Evolutionary conservation across 176 grass and related monocot genomes (phyloP), one percentile per base, ranked within the genome.

Genomic region (Canna indica): DNA sequence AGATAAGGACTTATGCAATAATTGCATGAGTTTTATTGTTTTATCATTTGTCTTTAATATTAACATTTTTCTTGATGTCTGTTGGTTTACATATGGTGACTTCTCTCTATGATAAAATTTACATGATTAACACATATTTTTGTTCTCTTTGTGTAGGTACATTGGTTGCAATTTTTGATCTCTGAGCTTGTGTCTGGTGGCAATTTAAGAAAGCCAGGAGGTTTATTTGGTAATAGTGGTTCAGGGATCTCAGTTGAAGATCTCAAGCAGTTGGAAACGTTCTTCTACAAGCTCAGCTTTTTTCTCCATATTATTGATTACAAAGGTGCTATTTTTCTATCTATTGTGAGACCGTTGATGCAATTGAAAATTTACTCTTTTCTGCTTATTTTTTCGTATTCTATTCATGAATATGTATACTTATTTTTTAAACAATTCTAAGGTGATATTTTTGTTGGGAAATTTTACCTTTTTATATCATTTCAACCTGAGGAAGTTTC

Each of bases 231-330:
- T 69, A 96, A 96, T 78, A 96, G 88, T 85, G 84, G 93, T 67
- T 96, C 93, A 38, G 93, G 93, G 73, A 90, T 96, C 75, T 81
- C 86, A 41, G 86, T 96, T 77, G 93, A 96, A 67, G 88, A 96
- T 78, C 88, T 96, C 75, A 96, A 96, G 79, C 93, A 87, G 64
- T 79, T 96, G 61, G 93, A 96, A 75, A 91, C 93, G 14, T 96
- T 91, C 86, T 96, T 96, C 79, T 96, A 96, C 78, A 96, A 96
- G 71, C 93, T 96, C 42, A 87, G 93, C 68, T 96, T 96, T 83
- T 96, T 96, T 75, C 79, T 96, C 70, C 93, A 96, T 87, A 96
- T 96, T 81, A 84, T 96, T 84, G 93, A 96, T 69, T 96, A 85
- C 78, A 96, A 86, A 90, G 93, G 93, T 96, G 69, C 39, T 25